These are phyloP conservation scores for Xylariaceae sp. DNA, from an alignment of 2,329 filamentous ascomycete genomes.

Conservation along the genomic window DNA sequence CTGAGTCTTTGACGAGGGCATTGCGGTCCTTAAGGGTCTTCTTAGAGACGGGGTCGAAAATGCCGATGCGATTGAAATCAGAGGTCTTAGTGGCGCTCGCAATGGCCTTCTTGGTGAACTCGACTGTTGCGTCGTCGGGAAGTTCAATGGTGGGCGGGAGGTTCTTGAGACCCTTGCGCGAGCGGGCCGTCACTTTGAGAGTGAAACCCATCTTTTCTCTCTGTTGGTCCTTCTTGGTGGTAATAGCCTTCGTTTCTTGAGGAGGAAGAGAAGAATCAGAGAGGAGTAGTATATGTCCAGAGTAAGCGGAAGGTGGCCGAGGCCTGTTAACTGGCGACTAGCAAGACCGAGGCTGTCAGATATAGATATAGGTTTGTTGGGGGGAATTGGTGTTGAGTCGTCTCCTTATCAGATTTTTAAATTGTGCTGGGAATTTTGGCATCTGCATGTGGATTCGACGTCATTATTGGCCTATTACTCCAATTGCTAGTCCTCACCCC, in stretches of 20 bases:
- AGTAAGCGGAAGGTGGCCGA: no score
- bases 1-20: constrained; percentile 47
- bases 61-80: constrained; percentile 59
- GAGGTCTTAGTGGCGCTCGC: constrained; percentile 48
- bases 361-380: no score
- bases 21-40: constrained; percentile 62
- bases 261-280: no score
- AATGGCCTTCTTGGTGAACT: constrained; percentile 55
- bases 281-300: no score
- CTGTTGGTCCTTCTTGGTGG: neutral
- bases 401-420: no score
- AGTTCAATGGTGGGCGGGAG: constrained; percentile 51
- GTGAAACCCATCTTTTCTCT: constrained; percentile 24
- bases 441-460: constrained; percentile 1
- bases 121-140: constrained; percentile 49
- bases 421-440: neutral
- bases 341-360: no score
- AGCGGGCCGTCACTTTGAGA: constrained; percentile 28
- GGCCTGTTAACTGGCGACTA: no score
- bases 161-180: constrained; percentile 40
- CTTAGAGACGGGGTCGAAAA: constrained; percentile 57
- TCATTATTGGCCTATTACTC: constrained; percentile 12
- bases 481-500: constrained; percentile 2
- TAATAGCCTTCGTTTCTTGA: no score
- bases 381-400: no score